Evolutionary conservation across 768 basidiomycete genomes (phyloP).

Genomic region (Podaxis sp.): DNA sequence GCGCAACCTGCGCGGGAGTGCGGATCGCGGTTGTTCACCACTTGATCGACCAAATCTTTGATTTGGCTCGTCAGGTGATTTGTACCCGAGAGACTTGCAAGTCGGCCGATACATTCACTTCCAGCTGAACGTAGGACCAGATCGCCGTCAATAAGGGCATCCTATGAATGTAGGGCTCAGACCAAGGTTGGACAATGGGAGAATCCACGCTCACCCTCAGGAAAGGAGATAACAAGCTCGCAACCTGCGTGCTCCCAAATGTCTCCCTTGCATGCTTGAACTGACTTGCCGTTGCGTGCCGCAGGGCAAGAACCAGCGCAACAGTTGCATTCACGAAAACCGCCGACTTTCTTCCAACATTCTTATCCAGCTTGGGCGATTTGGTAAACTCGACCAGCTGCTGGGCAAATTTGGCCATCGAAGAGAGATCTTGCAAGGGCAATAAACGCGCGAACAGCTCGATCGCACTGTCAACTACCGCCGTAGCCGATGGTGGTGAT

Average conservation of each 20-base stretch:
- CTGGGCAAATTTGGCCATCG: conserved; percentile 48
- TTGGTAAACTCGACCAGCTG: conserved; percentile 61
- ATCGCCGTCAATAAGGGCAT: conserved; percentile 79
- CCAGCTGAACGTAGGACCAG: conserved; percentile 68
- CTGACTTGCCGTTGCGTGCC: conserved; percentile 46
- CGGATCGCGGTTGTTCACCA: conserved; percentile 93
- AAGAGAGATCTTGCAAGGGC: conserved; percentile 66
- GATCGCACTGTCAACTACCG: conserved; percentile 87
- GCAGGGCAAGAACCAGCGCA: conserved; percentile 67
- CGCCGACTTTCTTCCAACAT: conserved; percentile 81
- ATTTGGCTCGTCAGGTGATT: conserved; percentile 82
- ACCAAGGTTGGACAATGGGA: neutral
- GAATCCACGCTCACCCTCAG: conserved; percentile 55
- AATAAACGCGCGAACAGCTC: conserved; percentile 79
- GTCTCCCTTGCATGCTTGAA: conserved; percentile 60
- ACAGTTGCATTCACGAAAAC: conserved; percentile 76
- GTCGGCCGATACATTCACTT: conserved; percentile 85
- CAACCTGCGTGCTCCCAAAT: conserved; percentile 62
- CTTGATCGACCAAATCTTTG: conserved; percentile 87
- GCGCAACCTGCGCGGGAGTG: conserved; percentile 91
- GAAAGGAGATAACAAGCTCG: conserved; percentile 58
- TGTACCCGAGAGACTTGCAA: conserved; percentile 80
- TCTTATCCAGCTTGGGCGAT: conserved; percentile 81
- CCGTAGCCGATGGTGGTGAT: conserved; percentile 72
- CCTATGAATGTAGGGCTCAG: conserved; percentile 33